These are phyloP conservation scores for Rhizopogon vulgaris DNA, from an alignment of 768 basidiomycete species.

Conservation along the genomic window DNA sequence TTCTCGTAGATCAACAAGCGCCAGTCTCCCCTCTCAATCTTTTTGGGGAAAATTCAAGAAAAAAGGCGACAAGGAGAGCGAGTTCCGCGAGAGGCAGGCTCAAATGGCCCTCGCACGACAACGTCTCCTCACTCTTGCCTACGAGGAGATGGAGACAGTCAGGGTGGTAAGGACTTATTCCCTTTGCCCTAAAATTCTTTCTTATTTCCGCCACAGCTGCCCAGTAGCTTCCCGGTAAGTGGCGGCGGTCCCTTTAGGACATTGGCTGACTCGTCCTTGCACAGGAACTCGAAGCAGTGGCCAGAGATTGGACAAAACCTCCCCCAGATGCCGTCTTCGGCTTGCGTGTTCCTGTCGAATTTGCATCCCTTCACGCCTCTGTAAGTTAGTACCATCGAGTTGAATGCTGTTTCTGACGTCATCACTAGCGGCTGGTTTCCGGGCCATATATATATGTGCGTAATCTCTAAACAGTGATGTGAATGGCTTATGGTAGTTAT, in stretches of 20 bases:
- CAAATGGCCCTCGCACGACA: conserved; percentile 70
- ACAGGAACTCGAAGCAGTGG: conserved; percentile 76
- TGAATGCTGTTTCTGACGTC: conserved; percentile 16
- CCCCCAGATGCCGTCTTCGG: conserved; percentile 73
- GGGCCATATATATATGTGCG: conserved; percentile 81
- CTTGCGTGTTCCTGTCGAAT: conserved; percentile 82
- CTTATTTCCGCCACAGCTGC: conserved; percentile 42
- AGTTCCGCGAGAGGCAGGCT: conserved; percentile 46
- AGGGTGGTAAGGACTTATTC: conserved; percentile 45
- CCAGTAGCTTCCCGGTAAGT: conserved; percentile 58
- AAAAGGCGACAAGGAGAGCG: conserved; percentile 57
- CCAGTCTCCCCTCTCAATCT: conserved; percentile 44
- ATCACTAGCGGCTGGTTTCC: conserved; percentile 62
- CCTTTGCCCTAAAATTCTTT: not conserved
- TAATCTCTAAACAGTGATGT: conserved; percentile 13
- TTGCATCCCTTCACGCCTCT: conserved; percentile 76
- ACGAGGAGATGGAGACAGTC: conserved; percentile 83
- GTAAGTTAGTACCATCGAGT: conserved; percentile 37
- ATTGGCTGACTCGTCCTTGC: conserved; percentile 4
- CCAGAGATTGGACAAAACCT: conserved; percentile 82
- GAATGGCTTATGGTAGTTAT: conserved; percentile 17
- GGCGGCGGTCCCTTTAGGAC: not conserved
- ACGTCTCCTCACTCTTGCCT: conserved; percentile 74
- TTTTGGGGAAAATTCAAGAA: conserved; percentile 65
- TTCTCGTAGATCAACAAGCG: conserved; percentile 55